These are phyloP conservation scores for Atalantia buxifolia DNA, from an alignment of 345 rosid genomes.

Conservation along the genomic window DNA sequence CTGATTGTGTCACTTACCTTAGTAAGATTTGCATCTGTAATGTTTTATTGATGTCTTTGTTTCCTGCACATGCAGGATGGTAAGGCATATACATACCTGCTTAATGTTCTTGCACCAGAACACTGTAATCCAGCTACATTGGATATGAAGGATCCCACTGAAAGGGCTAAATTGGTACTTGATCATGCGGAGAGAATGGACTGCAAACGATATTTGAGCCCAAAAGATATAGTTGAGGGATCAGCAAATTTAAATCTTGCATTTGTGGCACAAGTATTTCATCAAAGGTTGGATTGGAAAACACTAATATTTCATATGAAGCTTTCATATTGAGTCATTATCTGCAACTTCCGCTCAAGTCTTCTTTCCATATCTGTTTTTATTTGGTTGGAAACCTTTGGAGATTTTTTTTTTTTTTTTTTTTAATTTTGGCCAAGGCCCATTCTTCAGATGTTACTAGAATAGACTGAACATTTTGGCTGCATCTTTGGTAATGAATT, in stretches of 20 bases:
- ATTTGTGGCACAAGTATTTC: constrained; percentile 88
- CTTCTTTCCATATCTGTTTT: background rate
- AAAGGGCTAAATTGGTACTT: constrained; percentile 76
- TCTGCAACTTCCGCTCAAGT: background rate
- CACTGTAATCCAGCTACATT: constrained; percentile 72
- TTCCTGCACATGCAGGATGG: constrained; percentile 61
- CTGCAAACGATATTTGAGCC: constrained; percentile 76
- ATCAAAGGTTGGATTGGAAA: constrained; percentile 53
- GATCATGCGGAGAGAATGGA: constrained; percentile 83
- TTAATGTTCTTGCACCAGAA: constrained; percentile 90
- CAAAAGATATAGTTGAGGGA: constrained; percentile 83
- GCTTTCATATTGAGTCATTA: background rate
- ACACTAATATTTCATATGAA: background rate
- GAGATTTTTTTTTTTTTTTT: background rate
- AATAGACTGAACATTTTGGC: background rate
- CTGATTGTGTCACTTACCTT: background rate
- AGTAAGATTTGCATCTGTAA: background rate
- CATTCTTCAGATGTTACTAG: background rate
- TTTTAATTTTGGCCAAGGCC: background rate
- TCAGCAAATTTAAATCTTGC: constrained; percentile 83
- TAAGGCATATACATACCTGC: constrained; percentile 81
- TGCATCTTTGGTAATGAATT: background rate
- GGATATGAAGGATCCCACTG: constrained; percentile 59
- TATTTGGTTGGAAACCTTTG: constrained; percentile 4
- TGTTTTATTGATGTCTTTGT: constrained; percentile 16